These are phyloP conservation scores for Colletotrichum incanum DNA, from an alignment of 2,329 filamentous ascomycete genomes.

Conservation along the genomic window DNA sequence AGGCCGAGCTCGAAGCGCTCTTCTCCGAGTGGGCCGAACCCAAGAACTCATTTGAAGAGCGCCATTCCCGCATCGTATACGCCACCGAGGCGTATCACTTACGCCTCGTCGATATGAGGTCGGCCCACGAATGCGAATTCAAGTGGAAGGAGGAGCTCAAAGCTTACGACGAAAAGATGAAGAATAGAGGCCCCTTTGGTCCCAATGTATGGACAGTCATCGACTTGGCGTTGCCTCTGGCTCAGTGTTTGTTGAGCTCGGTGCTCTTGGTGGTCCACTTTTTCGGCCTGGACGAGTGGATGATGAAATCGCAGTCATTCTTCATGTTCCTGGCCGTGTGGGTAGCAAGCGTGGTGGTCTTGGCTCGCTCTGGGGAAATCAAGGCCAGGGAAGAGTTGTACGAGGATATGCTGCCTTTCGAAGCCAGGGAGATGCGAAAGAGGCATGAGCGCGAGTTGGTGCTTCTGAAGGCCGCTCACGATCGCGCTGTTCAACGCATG, in stretches of 20 bases:
- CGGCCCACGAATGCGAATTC: conserved; percentile 35
- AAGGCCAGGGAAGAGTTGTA: conserved; percentile 27
- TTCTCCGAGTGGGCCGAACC: conserved; percentile 20
- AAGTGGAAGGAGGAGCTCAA: conserved; percentile 33
- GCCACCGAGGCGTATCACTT: conserved; percentile 37
- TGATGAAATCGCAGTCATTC: not conserved
- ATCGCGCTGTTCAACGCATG: conserved; percentile 31
- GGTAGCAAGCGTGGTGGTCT: not conserved
- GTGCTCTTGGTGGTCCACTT: not conserved
- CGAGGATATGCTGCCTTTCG: conserved; percentile 23
- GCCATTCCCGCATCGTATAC: conserved; percentile 32
- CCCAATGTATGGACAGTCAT: conserved; percentile 22
- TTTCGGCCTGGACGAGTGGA: conserved; percentile 2
- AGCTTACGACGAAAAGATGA: conserved; percentile 23
- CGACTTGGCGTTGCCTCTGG: conserved; percentile 13
- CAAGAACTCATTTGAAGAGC: conserved; percentile 32
- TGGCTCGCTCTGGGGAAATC: not conserved
- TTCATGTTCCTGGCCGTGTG: not conserved
- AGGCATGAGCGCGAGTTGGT: conserved; percentile 37
- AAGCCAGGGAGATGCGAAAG: conserved; percentile 37
- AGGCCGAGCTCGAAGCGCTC: conserved; percentile 23
- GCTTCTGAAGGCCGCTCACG: conserved; percentile 31
- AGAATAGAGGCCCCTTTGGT: conserved; percentile 15
- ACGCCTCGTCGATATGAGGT: conserved; percentile 25
- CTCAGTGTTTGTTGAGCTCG: not conserved